phyloP scores from a whole-genome alignment of 1,139 yeast genomes.

The Candida dubliniensis region DNA sequence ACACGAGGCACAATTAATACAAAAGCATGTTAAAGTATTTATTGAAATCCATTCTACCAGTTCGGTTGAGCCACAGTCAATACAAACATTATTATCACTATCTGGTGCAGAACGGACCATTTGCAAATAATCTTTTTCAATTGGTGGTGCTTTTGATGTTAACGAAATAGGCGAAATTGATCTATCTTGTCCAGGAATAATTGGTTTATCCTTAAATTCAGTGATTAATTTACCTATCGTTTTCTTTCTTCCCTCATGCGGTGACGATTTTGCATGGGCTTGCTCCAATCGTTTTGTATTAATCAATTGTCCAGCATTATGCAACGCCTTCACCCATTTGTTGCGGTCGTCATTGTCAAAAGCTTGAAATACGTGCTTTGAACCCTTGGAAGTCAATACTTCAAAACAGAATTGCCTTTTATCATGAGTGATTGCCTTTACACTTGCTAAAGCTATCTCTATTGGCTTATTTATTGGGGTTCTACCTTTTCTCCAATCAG shows the following conservation, averaged over 20 bases:
- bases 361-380: conserved; percentile 78
- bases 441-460: conserved; percentile 69
- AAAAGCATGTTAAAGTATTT: conserved; percentile 68
- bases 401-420: conserved; percentile 68
- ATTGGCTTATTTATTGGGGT: conserved; percentile 68
- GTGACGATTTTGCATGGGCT: conserved; percentile 8
- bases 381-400: conserved; percentile 66
- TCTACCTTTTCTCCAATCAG: conserved; percentile 79
- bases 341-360: conserved; percentile 66
- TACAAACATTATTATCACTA: conserved; percentile 64
- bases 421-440: conserved; percentile 52
- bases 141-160: conserved; percentile 23
- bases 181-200: conserved; percentile 22
- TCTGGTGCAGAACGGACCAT: conserved; percentile 49
- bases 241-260: conserved; percentile 12
- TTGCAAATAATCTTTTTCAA: conserved; percentile 32
- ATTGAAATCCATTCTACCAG: conserved; percentile 88
- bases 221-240: conserved; percentile 14
- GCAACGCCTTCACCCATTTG: conserved; percentile 65
- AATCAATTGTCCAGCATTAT: conserved; percentile 49
- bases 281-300: conserved; percentile 27
- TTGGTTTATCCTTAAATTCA: conserved; percentile 17
- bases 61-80: conserved; percentile 70
- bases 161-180: conserved; percentile 39
- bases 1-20: conserved; percentile 76